A percentile compares a stretch with the other conserved stretches of the same genome.
These are phyloP conservation scores for Sabuloglossum arenarium DNA, from an alignment of 495 filamentous ascomycete species.

Conservation along the genomic window DNA sequence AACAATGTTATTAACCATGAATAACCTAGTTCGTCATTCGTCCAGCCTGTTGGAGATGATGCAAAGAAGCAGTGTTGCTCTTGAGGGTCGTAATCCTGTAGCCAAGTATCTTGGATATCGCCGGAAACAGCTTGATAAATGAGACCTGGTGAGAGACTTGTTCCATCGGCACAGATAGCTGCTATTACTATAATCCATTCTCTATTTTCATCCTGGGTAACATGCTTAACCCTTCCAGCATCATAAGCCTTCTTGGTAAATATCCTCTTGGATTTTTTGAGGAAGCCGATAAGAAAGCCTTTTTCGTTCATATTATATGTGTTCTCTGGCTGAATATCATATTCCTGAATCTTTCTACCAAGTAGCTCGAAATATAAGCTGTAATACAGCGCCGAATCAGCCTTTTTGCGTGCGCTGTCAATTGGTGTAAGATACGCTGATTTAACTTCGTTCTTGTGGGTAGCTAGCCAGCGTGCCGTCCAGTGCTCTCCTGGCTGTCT, in stretches of 20 bases:
- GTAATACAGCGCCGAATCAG: too few species aligned
- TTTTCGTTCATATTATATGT: not conserved
- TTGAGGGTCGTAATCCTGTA: slow-evolving; percentile 5
- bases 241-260: too few species aligned
- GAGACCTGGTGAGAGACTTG: slow-evolving; percentile 17
- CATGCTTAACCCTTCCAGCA: not conserved
- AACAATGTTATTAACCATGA: slow-evolving; percentile 4
- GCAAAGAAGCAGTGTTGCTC: slow-evolving; percentile 15
- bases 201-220: slow-evolving; percentile 18
- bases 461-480: too few species aligned
- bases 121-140: slow-evolving; percentile 15
- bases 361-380: too few species aligned
- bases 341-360: too few species aligned
- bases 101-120: slow-evolving; percentile 11
- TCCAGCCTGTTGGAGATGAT: slow-evolving; percentile 17
- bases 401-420: too few species aligned
- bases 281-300: not conserved
- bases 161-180: slow-evolving; percentile 13
- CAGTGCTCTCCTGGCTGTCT: too few species aligned
- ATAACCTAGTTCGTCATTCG: slow-evolving; percentile 12
- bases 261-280: not conserved
- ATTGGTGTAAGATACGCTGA: too few species aligned
- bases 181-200: slow-evolving; percentile 22
- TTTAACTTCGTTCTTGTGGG: too few species aligned
- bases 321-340: too few species aligned